These are phyloP conservation scores for Aspergillus intermedius DNA, from an alignment of 2,329 filamentous ascomycete species.

Conservation along the genomic window DNA sequence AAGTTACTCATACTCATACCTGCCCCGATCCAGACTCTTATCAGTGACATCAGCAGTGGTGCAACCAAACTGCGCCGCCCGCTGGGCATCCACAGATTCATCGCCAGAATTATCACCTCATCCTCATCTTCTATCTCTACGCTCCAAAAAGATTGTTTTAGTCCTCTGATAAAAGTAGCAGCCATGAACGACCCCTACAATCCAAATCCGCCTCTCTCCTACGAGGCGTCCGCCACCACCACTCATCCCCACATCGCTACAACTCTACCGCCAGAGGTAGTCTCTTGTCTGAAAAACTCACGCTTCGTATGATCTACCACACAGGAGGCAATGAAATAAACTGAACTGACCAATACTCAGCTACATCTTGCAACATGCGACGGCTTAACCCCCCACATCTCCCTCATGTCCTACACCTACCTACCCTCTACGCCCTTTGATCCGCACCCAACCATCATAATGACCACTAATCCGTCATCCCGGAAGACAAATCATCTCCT, in stretches of 20 bases:
- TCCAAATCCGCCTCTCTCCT: slow-evolving; percentile 65
- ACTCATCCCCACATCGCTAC: slow-evolving; percentile 64
- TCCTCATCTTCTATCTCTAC: not conserved
- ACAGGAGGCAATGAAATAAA: not conserved
- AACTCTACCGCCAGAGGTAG: slow-evolving; percentile 73
- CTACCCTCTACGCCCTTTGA: slow-evolving; percentile 69
- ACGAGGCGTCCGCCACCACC: slow-evolving; percentile 67
- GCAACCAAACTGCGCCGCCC: too few relatives aligned
- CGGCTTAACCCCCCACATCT: slow-evolving; percentile 79
- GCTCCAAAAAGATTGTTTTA: not conserved
- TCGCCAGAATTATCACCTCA: not conserved
- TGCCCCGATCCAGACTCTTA: too few relatives aligned
- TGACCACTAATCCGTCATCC: slow-evolving; percentile 76
- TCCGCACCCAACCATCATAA: slow-evolving; percentile 75
- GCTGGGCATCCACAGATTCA: too few relatives aligned
- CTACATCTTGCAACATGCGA: slow-evolving; percentile 91
- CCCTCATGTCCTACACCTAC: slow-evolving; percentile 99
- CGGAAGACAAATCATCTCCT: slow-evolving; percentile 69
- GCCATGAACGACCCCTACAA: slow-evolving; percentile 46
- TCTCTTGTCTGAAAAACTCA: slow-evolving; percentile 87
- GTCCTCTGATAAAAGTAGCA: slow-evolving; percentile 1
- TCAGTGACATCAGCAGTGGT: too few relatives aligned
- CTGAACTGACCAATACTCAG: slow-evolving; percentile 40
- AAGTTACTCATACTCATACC: too few relatives aligned
- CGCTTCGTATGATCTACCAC: slow-evolving; percentile 64